Evolutionary conservation across 2,329 filamentous ascomycete genomes (phyloP), one percentile per base, ranked within the genome.

Genomic region (Stylonectria norvegica): DNA sequence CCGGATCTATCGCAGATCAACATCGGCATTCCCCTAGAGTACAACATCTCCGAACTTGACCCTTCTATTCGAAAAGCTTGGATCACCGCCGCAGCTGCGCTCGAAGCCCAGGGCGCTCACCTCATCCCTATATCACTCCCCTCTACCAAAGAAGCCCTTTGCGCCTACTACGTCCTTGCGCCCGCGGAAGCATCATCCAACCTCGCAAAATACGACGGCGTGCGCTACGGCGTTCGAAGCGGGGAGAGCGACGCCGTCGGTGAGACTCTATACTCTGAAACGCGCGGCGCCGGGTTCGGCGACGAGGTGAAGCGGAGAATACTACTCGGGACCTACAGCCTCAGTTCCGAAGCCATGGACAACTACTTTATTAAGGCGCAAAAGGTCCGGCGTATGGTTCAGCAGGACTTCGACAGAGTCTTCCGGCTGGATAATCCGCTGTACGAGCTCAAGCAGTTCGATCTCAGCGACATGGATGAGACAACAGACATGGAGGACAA

Each of bases 291-390:
- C 22, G 83, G 83, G 0, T 89, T 98, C 50, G 93, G 93, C 5
- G 70, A 77, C 5, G 93, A 98, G 65, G 91, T 96, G 9, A 82
- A 85, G 58, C 77, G 89, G 38, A 81, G 93, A 27, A 94, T 98
- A 43, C 67, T 98, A 7, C 77, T 98, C 0, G 93, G 93, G 12
- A 84, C 89, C 0, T 97, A 95, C 61, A 90, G 84, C 28, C 75
- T 98, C 37, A 95, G 88, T 64, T 90, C 91, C 1, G 81, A 86
- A 46, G 89, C 89, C 8, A 93, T 94, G 58, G 86, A 95, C 63
- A 98, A 97, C 62, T 96, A 97, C 65, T 98, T 98, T 58, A 79
- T 95, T 47, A 86, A 95, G 61, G 93, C 93, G 32, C 93, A 98
- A 66, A 85, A 84, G 50, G 80, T 96, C 27, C 83, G 93, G 1